Evolutionary conservation across 441 rosid genomes (phyloP).

Genomic region (Biscutella auriculata): DNA sequence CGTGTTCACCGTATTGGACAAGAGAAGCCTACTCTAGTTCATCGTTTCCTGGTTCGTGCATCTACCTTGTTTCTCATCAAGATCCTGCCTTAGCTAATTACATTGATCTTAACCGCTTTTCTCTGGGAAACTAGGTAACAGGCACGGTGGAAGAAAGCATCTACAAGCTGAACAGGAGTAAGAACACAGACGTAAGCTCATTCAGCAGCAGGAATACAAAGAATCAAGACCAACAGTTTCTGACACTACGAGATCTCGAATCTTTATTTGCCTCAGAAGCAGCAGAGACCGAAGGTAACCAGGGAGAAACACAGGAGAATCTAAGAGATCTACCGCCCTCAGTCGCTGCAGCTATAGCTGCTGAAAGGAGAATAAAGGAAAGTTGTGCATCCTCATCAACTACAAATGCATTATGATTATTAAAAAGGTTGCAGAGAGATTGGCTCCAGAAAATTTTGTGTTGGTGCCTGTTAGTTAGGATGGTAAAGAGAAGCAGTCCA

Average conservation of each 20-base stretch:
- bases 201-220: constrained; percentile 75
- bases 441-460: not conserved
- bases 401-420: constrained; percentile 3
- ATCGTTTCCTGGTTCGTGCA: constrained; percentile 66
- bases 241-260: constrained; percentile 74
- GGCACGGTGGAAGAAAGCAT: constrained; percentile 90
- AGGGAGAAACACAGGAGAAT: constrained; percentile 30
- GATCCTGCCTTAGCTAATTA: not conserved
- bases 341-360: constrained; percentile 78
- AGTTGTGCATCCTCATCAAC: constrained; percentile 18
- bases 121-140: constrained; percentile 39
- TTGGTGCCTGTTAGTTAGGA: constrained; percentile 31
- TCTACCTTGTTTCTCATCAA: not conserved
- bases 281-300: constrained; percentile 27
- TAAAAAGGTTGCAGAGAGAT: not conserved
- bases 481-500: constrained; percentile 5
- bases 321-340: constrained; percentile 70
- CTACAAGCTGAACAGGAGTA: constrained; percentile 74
- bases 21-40: constrained; percentile 64
- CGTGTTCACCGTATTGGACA: constrained; percentile 94
- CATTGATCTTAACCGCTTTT: constrained; percentile 7
- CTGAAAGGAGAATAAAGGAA: constrained; percentile 66
- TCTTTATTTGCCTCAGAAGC: constrained; percentile 46
- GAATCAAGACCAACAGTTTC: constrained; percentile 72
- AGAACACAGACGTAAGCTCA: constrained; percentile 37